Conservation (phyloP, 805 yeast genomes). For the Ogataea dorogensis region DNA sequence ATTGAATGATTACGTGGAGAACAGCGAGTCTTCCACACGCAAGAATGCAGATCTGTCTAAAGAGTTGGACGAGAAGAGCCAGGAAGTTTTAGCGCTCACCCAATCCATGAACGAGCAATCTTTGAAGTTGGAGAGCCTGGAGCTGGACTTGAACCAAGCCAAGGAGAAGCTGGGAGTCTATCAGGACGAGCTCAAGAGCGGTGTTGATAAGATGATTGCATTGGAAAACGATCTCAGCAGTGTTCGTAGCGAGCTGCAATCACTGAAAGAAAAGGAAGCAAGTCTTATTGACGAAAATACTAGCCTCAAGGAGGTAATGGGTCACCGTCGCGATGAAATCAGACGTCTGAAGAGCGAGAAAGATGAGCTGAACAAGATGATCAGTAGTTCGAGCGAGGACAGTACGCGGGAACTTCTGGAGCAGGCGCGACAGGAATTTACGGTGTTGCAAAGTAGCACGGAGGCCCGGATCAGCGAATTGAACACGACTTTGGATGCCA, state of each 20-base stretch:
- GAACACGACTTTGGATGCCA: conserved; percentile 12
- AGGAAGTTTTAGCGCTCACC: conserved; percentile 11
- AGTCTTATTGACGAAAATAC: conserved; percentile 4
- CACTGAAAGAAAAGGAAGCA: conserved; percentile 11
- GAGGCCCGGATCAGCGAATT: conserved; percentile 13
- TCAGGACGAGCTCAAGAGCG: conserved; percentile 14
- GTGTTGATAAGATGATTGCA: conserved; percentile 9
- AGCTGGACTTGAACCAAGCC: conserved; percentile 12
- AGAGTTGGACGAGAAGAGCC: conserved; percentile 16
- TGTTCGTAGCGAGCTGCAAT: conserved; percentile 8
- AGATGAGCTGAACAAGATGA: conserved; percentile 10
- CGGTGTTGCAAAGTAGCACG: conserved; percentile 6
- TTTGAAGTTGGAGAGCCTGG: conserved; percentile 15
- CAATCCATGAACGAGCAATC: conserved; percentile 10
- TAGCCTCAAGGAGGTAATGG: conserved; percentile 11
- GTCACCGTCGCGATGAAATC: conserved; percentile 10
- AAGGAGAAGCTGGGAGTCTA: conserved; percentile 14
- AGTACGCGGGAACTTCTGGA: conserved; percentile 14
- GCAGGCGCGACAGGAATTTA: conserved; percentile 11
- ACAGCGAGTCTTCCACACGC: conserved; percentile 6
- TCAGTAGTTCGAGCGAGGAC: conserved; percentile 5
- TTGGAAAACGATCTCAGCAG: conserved; percentile 14
- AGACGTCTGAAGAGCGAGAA: conserved; percentile 11
- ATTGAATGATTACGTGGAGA: conserved; percentile 3
- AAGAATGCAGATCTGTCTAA: conserved; percentile 18